Conservation (phyloP, 1,284 basidiomycete genomes). For the Cronartium quercuum region DNA sequence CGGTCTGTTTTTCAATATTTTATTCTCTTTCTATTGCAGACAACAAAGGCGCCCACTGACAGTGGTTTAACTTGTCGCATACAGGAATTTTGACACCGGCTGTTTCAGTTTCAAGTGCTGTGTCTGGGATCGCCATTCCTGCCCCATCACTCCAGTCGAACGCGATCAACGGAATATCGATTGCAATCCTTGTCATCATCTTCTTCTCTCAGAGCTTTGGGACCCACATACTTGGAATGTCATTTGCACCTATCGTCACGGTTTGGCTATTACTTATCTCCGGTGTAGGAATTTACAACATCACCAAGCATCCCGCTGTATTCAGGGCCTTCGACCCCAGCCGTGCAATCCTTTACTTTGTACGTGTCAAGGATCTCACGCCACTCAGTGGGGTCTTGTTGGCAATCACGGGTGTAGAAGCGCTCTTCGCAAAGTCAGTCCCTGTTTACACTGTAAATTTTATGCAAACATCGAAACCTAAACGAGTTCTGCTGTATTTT, state of each 20-base stretch:
- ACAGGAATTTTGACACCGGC: slow-evolving; percentile 55
- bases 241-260: slow-evolving; percentile 59
- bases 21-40: background rate
- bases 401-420: slow-evolving; percentile 62
- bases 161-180: slow-evolving; percentile 58
- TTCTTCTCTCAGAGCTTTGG: slow-evolving; percentile 61
- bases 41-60: background rate
- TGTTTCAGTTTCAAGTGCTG: slow-evolving; percentile 63
- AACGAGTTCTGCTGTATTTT: too few species aligned
- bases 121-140: slow-evolving; percentile 61
- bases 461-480: background rate
- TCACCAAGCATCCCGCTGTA: slow-evolving; percentile 57
- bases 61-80: background rate
- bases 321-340: slow-evolving; percentile 64
- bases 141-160: slow-evolving; percentile 53
- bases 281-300: slow-evolving; percentile 59
- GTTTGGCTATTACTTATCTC: slow-evolving; percentile 58
- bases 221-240: slow-evolving; percentile 55
- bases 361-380: slow-evolving; percentile 60
- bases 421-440: slow-evolving; percentile 60
- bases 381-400: slow-evolving; percentile 61
- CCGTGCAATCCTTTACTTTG: slow-evolving; percentile 60
- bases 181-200: slow-evolving; percentile 58
- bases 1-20: slow-evolving; percentile 16
- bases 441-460: background rate